phyloP scores from a whole-genome alignment of 2,329 filamentous ascomycete genomes.

The Pseudocercospora cruenta region DNA sequence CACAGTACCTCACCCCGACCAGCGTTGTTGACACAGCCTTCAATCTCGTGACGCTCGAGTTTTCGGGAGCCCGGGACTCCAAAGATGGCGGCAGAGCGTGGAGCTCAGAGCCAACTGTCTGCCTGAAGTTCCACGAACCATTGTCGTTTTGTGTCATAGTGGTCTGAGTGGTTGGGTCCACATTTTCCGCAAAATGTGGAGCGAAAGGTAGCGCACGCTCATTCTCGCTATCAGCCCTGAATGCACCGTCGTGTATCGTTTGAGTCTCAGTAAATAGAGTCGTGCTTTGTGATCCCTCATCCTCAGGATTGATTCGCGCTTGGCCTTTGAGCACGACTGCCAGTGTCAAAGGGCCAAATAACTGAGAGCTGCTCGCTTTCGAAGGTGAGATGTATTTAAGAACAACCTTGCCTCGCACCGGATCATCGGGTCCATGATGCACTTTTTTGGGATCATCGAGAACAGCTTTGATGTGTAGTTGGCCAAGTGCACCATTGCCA shows the following conservation, averaged over 20 bases:
- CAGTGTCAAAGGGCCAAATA: slow-evolving; percentile 21
- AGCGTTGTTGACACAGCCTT: background rate
- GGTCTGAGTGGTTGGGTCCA: slow-evolving; percentile 10
- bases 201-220: slow-evolving; percentile 19
- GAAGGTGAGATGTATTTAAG: slow-evolving; percentile 15
- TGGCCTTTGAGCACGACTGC: slow-evolving; percentile 15
- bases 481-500: slow-evolving; percentile 12
- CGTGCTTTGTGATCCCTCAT: slow-evolving; percentile 1
- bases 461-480: slow-evolving; percentile 8
- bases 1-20: slow-evolving; percentile 14
- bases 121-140: slow-evolving; percentile 18
- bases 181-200: slow-evolving; percentile 17
- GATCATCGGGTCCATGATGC: slow-evolving; percentile 22
- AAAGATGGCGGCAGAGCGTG: background rate
- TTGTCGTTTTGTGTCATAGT: slow-evolving; percentile 14
- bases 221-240: slow-evolving; percentile 16
- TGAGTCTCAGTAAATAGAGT: slow-evolving; percentile 10
- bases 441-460: slow-evolving; percentile 21
- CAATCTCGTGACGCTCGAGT: background rate
- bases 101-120: background rate
- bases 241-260: slow-evolving; percentile 17
- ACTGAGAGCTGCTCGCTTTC: slow-evolving; percentile 10
- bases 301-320: slow-evolving; percentile 5
- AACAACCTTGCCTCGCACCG: slow-evolving; percentile 17
- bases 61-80: background rate